Evolutionary conservation across 352 stramenopile genomes (phyloP).

Genomic region (Pythium periplocum): DNA sequence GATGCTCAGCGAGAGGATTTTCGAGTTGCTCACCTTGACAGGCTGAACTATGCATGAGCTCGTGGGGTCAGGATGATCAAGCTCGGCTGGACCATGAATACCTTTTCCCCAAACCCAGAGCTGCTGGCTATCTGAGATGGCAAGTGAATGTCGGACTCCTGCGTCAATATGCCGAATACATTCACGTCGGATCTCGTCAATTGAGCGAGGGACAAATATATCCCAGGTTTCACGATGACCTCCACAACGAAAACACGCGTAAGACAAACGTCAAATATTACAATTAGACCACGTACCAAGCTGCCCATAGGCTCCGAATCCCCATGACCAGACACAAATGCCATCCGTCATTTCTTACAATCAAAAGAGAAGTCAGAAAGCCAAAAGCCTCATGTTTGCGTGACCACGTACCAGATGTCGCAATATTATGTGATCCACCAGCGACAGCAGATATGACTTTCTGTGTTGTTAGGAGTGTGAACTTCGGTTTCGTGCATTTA

Average conservation of each 20-base stretch:
- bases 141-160: conserved; percentile 62
- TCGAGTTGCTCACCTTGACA: conserved; percentile 26
- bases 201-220: conserved; percentile 38
- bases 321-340: conserved; percentile 73
- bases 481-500: too few relatives aligned
- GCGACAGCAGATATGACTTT: conserved; percentile 60
- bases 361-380: neutral
- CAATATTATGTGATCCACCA: conserved; percentile 63
- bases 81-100: conserved; percentile 46
- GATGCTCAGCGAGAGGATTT: neutral
- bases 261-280: neutral
- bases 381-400: too few relatives aligned
- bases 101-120: conserved; percentile 79
- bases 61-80: conserved; percentile 29
- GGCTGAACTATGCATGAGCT: conserved; percentile 53
- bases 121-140: conserved; percentile 48
- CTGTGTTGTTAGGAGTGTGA: conserved; percentile 18
- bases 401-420: conserved; percentile 40
- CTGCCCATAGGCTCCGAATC: conserved; percentile 51
- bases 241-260: conserved; percentile 5
- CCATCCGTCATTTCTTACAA: conserved; percentile 44
- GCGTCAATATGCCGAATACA: conserved; percentile 55
- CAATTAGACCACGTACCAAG: conserved; percentile 29
- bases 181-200: conserved; percentile 63
- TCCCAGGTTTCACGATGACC: conserved; percentile 77